Percentiles rank a stretch among this genome's conserved stretches.
Evolutionary conservation across 163 green algal genomes (phyloP).

Genomic region (Chlorella variabilis): DNA sequence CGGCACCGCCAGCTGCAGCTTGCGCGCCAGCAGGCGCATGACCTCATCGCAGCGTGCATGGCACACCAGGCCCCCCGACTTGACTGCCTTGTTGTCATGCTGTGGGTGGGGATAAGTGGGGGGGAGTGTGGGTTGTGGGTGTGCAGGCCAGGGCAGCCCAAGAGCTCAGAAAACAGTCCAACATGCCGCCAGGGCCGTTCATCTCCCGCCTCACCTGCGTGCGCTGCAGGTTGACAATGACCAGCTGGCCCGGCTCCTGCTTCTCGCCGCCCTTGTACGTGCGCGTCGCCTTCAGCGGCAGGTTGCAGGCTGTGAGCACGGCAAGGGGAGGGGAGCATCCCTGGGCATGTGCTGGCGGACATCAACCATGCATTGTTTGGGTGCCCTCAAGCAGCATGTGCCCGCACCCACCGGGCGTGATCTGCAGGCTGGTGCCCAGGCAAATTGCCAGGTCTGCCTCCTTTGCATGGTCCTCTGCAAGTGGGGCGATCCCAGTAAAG

Average conservation of each 20-base stretch:
- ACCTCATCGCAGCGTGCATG: conserved; percentile 61
- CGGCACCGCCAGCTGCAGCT: conserved; percentile 57
- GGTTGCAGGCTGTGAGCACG: too few species aligned
- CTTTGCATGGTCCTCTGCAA: conserved; percentile 62
- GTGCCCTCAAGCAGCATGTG: conserved; percentile 38
- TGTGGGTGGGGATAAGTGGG: neutral
- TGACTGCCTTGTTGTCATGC: conserved; percentile 71
- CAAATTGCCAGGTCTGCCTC: conserved; percentile 83
- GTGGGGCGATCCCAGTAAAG: neutral
- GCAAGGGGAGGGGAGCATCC: too few species aligned
- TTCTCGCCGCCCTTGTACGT: conserved; percentile 35
- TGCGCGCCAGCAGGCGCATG: conserved; percentile 51
- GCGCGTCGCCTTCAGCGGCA: conserved; percentile 69
- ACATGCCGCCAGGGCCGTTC: too few species aligned
- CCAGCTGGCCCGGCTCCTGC: conserved; percentile 74
- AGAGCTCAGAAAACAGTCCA: too few species aligned
- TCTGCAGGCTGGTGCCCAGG: conserved; percentile 94
- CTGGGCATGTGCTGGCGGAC: too few species aligned
- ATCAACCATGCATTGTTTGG: too few species aligned
- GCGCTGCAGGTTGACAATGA: conserved; percentile 94
- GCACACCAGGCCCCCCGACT: conserved; percentile 68
- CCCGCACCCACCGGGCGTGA: conserved; percentile 85
- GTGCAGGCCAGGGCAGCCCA: too few species aligned
- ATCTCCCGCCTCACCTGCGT: conserved; percentile 54
- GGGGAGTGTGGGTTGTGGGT: too few species aligned